phyloP scores from a whole-genome alignment of 1,284 basidiomycete genomes.

The Ceratobasidium sp. region DNA sequence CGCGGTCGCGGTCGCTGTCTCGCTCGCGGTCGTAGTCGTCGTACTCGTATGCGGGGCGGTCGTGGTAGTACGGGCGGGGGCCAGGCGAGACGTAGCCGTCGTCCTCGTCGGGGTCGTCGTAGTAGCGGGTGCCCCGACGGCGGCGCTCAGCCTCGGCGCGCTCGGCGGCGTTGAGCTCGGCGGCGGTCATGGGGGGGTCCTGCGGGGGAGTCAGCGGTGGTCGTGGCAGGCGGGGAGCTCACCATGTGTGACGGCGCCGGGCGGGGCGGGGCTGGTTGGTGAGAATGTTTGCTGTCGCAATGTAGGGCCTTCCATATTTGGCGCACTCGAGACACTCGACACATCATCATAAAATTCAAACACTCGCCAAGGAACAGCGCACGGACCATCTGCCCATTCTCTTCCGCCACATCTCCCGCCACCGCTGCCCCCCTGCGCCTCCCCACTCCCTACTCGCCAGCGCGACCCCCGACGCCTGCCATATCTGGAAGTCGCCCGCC shows the following conservation, averaged over 20 bases:
- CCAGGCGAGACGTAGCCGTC: slow-evolving; percentile 10
- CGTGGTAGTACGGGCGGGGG: slow-evolving; percentile 14
- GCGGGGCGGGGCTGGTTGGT: background rate
- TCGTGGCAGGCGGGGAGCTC: background rate
- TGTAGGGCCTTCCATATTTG: slow-evolving; percentile 45
- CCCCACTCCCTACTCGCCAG: background rate
- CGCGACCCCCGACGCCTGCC: slow-evolving; percentile 5
- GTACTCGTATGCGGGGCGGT: slow-evolving; percentile 9
- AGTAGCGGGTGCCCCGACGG: background rate
- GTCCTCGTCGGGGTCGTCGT: slow-evolving; percentile 28
- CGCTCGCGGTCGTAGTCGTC: slow-evolving; percentile 17
- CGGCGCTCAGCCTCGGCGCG: slow-evolving; percentile 40
- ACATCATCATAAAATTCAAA: slow-evolving; percentile 46
- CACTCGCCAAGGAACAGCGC: slow-evolving; percentile 16
- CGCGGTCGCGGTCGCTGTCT: background rate
- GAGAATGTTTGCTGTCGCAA: slow-evolving; percentile 28
- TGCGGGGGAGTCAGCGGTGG: background rate
- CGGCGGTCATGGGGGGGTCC: slow-evolving; percentile 22
- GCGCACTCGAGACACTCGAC: slow-evolving; percentile 42
- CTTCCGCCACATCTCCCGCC: too few relatives aligned
- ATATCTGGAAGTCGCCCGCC: background rate
- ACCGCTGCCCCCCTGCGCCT: background rate
- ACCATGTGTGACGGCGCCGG: background rate
- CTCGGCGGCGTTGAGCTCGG: slow-evolving; percentile 41
- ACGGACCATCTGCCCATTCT: slow-evolving; percentile 39